Conservation (phyloP, 805 yeast genomes). For the Jamesozyma lodderae region DNA sequence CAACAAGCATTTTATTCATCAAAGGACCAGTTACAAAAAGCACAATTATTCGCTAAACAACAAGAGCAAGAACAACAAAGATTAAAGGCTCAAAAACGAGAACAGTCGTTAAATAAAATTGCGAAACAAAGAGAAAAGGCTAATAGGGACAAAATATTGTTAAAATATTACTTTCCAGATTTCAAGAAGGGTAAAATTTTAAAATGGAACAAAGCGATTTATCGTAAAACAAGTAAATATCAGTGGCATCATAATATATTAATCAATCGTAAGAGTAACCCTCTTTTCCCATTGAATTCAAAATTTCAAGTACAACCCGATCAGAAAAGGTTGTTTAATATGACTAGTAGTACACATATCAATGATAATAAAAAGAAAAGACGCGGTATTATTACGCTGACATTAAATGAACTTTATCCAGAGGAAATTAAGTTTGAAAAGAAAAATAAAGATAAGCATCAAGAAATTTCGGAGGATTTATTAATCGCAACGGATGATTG, state of each 20-base stretch:
- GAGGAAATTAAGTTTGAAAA: slow-evolving; percentile 12
- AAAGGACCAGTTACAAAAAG: neutral
- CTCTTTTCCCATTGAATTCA: slow-evolving; percentile 44
- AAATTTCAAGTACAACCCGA: slow-evolving; percentile 48
- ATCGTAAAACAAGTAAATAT: slow-evolving; percentile 39
- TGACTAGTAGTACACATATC: neutral
- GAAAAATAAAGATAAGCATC: slow-evolving; percentile 12
- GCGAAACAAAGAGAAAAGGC: slow-evolving; percentile 8
- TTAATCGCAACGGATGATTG: slow-evolving; percentile 67
- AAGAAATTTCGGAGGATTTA: slow-evolving; percentile 41
- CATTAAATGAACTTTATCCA: slow-evolving; percentile 18
- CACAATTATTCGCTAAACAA: too few species aligned
- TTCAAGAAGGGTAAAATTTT: slow-evolving; percentile 41
- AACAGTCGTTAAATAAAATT: neutral
- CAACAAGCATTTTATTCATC: too few species aligned
- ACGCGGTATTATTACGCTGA: slow-evolving; percentile 15
- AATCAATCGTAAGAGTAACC: slow-evolving; percentile 4
- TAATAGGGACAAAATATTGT: slow-evolving; percentile 29
- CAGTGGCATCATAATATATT: slow-evolving; percentile 31
- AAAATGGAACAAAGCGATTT: slow-evolving; percentile 48
- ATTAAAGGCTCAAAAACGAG: neutral
- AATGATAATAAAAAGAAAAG: slow-evolving; percentile 6
- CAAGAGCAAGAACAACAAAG: slow-evolving; percentile 5
- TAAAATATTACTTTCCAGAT: slow-evolving; percentile 45
- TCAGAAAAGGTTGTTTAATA: slow-evolving; percentile 39